Percentiles rank a stretch among this genome's conserved stretches.
phyloP scores from a whole-genome alignment of 805 yeast genomes.

The Wickerhamiella vanderwaltii region DNA sequence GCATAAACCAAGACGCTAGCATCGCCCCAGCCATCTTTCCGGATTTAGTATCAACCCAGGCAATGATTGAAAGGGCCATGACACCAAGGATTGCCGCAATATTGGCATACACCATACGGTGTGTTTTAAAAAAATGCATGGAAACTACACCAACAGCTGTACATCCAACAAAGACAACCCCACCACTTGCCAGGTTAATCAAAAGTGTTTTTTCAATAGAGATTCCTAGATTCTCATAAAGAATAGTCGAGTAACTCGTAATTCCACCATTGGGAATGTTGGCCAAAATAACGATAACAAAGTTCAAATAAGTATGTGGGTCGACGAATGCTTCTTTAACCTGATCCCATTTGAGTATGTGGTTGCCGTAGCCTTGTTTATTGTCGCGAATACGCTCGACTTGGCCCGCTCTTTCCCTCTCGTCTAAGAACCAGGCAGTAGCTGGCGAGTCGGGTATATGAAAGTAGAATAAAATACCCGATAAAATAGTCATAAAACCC shows the following conservation, averaged over 20 bases:
- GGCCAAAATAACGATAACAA: conserved; percentile 7
- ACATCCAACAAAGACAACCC: conserved; percentile 27
- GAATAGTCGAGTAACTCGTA: conserved; percentile 36
- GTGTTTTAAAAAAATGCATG: conserved; percentile 12
- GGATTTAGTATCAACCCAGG: conserved; percentile 30
- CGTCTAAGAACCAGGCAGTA: conserved; percentile 36
- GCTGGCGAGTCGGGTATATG: conserved; percentile 42
- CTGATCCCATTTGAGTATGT: conserved; percentile 41
- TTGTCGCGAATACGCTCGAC: conserved; percentile 42
- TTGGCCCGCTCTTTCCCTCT: conserved; percentile 36
- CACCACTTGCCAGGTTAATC: conserved; percentile 35
- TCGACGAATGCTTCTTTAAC: conserved; percentile 40
- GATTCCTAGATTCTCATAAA: conserved; percentile 30
- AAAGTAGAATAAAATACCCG: conserved; percentile 22
- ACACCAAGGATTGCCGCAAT: conserved; percentile 39
- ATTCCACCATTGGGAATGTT: conserved; percentile 28
- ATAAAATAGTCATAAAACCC: conserved; percentile 41
- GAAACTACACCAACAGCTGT: conserved; percentile 13
- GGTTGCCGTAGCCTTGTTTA: conserved; percentile 46
- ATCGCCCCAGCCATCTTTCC: conserved; percentile 34
- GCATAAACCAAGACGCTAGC: conserved; percentile 23
- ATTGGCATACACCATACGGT: conserved; percentile 30
- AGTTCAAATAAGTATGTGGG: conserved; percentile 36
- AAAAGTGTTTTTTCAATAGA: conserved; percentile 27
- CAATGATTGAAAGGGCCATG: conserved; percentile 34